Conservation (phyloP, 805 yeast species). For the Sungouiozyma ichnusensis region DNA sequence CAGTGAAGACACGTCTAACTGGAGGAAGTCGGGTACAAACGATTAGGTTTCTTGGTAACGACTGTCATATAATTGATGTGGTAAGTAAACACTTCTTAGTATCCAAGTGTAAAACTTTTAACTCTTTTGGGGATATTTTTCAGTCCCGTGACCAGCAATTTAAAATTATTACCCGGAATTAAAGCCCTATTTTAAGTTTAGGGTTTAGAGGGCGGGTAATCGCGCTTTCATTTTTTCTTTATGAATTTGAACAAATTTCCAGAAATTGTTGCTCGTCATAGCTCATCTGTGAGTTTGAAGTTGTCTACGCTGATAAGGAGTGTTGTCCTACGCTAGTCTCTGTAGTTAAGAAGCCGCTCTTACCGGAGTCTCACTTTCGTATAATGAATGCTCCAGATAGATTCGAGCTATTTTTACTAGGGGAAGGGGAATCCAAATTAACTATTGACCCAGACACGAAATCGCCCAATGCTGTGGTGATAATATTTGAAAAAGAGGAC, state of each 20-base stretch:
- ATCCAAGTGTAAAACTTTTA: background rate
- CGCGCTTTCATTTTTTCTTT: too few species aligned
- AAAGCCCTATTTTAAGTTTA: background rate
- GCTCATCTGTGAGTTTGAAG: too few species aligned
- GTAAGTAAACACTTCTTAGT: background rate
- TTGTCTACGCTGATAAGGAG: too few species aligned
- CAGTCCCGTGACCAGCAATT: background rate
- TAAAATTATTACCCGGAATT: background rate
- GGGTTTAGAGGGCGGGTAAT: too few species aligned
- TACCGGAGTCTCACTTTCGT: background rate
- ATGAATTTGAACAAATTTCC: background rate
- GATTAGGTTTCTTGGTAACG: background rate
- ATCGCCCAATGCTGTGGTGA: conserved; percentile 87
- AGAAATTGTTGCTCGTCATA: background rate
- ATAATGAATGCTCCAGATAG: conserved; percentile 97
- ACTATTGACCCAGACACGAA: conserved; percentile 87
- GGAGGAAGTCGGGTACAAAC: background rate
- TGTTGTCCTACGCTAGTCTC: too few species aligned
- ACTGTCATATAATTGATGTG: background rate
- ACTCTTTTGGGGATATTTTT: background rate
- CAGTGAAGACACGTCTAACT: background rate
- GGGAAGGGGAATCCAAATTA: conserved; percentile 95
- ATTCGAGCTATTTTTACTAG: conserved; percentile 89
- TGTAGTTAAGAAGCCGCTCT: too few species aligned
- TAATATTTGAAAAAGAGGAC: conserved; percentile 93